A percentile compares a stretch with the other conserved stretches of the same genome.
Conservation (phyloP, 73 alveolate genomes). For the Paramecium sonneborni region DNA sequence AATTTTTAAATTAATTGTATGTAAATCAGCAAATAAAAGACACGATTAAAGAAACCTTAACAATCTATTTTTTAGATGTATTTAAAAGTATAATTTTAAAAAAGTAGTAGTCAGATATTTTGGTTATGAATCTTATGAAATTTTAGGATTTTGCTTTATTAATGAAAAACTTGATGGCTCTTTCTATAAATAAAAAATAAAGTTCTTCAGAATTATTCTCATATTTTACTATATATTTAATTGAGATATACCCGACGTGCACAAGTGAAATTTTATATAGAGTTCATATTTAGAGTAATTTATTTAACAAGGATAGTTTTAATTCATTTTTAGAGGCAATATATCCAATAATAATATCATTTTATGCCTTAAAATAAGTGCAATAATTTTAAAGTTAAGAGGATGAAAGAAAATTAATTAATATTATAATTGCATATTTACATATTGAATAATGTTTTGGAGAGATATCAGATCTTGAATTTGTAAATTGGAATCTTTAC, state of each 20-base stretch:
- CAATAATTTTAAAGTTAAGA: neutral
- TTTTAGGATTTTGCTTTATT: neutral
- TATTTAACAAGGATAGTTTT: neutral
- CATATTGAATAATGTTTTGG: slow-evolving; percentile 19
- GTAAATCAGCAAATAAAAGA: neutral
- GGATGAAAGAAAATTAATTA: neutral
- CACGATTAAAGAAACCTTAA: neutral
- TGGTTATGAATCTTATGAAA: neutral
- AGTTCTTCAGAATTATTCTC: neutral
- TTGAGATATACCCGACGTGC: neutral
- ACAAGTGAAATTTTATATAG: neutral
- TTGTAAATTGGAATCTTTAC: neutral
- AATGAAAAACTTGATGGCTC: neutral
- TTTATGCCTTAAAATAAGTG: neutral
- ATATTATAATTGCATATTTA: neutral
- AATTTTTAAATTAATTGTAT: neutral
- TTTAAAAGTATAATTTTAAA: neutral
- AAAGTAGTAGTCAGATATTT: neutral
- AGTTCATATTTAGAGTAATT: neutral
- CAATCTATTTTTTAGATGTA: neutral
- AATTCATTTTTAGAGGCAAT: neutral
- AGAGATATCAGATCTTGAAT: neutral
- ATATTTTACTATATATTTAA: neutral
- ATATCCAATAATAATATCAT: neutral
- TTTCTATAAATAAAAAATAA: neutral